A percentile compares a stretch with the other conserved stretches of the same genome.
Evolutionary conservation across 768 basidiomycete species (phyloP).

Genomic region (Serendipita sp.): DNA sequence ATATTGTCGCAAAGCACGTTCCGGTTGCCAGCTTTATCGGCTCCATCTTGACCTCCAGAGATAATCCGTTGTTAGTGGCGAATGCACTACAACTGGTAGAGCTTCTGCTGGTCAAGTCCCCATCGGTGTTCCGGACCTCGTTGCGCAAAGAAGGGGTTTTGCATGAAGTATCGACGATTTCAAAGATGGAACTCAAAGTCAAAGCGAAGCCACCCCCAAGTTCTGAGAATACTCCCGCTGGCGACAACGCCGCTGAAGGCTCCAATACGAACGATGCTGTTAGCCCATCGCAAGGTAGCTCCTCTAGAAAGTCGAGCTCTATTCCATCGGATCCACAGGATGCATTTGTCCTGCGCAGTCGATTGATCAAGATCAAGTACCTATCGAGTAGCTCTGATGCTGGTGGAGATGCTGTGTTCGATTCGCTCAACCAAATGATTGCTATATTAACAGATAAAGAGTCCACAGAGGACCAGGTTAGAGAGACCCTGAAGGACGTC

Average conservation of each 20-base stretch:
- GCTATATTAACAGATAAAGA: conserved; percentile 38
- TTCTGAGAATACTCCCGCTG: conserved; percentile 20
- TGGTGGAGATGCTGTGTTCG: conserved; percentile 46
- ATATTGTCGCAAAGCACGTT: conserved; percentile 43
- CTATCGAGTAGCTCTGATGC: conserved; percentile 25
- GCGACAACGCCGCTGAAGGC: conserved; percentile 17
- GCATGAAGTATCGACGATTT: conserved; percentile 76
- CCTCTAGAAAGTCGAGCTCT: conserved; percentile 35
- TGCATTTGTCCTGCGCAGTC: conserved; percentile 79
- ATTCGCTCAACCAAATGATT: conserved; percentile 37
- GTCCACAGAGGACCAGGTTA: conserved; percentile 46
- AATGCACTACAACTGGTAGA: conserved; percentile 89
- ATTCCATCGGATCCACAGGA: conserved; percentile 71
- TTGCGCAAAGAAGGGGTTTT: conserved; percentile 94
- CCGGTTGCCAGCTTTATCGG: conserved; percentile 92
- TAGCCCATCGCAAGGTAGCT: conserved; percentile 14
- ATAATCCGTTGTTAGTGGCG: conserved; percentile 73
- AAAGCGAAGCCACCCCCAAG: conserved; percentile 24
- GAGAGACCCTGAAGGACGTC: conserved; percentile 51
- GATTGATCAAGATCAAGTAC: conserved; percentile 75
- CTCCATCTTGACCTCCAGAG: conserved; percentile 81
- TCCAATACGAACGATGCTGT: not conserved
- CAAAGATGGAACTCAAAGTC: conserved; percentile 23
- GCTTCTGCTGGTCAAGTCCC: conserved; percentile 68
- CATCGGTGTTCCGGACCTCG: conserved; percentile 67